A percentile compares a stretch with the other conserved stretches of the same genome.
Evolutionary conservation across 768 basidiomycete genomes (phyloP).

Genomic region (Amanita molliuscula): DNA sequence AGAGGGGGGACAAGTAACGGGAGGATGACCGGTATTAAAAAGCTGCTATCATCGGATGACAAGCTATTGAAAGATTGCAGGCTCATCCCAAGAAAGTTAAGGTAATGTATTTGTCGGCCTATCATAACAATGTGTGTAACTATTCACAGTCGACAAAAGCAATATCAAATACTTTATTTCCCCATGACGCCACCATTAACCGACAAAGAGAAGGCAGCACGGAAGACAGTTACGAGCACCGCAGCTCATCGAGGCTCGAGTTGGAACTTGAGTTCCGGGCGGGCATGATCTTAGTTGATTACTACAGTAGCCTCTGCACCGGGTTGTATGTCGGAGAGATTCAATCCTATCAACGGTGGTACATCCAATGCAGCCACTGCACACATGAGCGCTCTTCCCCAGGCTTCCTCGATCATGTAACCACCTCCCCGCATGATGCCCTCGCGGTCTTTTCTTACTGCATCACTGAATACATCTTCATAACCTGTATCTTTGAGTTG

Average conservation of each 20-base stretch:
- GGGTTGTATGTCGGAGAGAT: slow-evolving; percentile 6
- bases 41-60: not conserved
- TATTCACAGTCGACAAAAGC: slow-evolving; percentile 34
- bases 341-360: slow-evolving; percentile 31
- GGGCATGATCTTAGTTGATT: slow-evolving; percentile 34
- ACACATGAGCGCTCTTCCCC: slow-evolving; percentile 69
- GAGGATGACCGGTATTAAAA: not conserved
- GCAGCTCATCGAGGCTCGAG: slow-evolving; percentile 19
- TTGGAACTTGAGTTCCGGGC: slow-evolving; percentile 5
- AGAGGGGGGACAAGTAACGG: not conserved
- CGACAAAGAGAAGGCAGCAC: slow-evolving; percentile 34
- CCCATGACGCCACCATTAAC: slow-evolving; percentile 57
- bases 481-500: slow-evolving; percentile 44
- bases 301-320: slow-evolving; percentile 14
- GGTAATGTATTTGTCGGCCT: slow-evolving; percentile 7
- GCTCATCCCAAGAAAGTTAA: slow-evolving; percentile 13
- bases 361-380: slow-evolving; percentile 70
- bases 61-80: slow-evolving; percentile 2
- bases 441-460: slow-evolving; percentile 64
- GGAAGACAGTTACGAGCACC: slow-evolving; percentile 46
- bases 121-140: not conserved
- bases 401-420: slow-evolving; percentile 73
- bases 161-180: slow-evolving; percentile 81
- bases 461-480: slow-evolving; percentile 65
- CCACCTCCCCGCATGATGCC: slow-evolving; percentile 80